Evolutionary conservation across 805 yeast species (phyloP), one percentile per base, ranked within the genome.

Genomic region (Yarrowia sp.): DNA sequence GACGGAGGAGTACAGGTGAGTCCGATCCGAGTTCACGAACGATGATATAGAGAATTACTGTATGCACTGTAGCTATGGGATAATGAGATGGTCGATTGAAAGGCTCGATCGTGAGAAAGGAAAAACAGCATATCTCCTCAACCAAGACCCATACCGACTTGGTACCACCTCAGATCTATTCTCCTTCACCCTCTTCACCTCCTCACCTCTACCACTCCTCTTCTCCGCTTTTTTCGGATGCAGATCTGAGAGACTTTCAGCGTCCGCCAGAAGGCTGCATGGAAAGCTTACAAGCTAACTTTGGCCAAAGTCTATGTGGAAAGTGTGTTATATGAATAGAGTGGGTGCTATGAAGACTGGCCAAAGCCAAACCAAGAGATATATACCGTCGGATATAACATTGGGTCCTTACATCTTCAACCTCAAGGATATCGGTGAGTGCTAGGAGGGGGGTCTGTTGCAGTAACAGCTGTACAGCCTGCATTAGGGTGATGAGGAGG

Each of bases 201-300:
- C 28, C 28, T 22, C 28, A 22, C 28, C 28, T n/a, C n/a, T 35
- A 14, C 3, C 14, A 7, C 43, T n/a, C 13, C 44, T 3, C 47
- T 6, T 15, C 57, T 36, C 41, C 42, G 42, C 31, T 36, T 51
- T 51, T 51, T 51, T 22, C 58, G 58, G 58, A 51, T 36, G 58
- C 58, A 36, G 57, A 36, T 51, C 58, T 51, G 58, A 36, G 58
- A 51, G 58, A 51, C 58, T 51, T 51, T 51, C 55, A 22, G 33
- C 28, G 28, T 22, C 28, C 5, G 28, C 28, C 28, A 22, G 28
- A 22, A 33, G 41, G 55, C 55, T 48, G 53, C 53, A 48, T 13
- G 31, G 9, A 33, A 48, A 48, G 55, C 41, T 47, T 36, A 51
- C 35, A 36, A 51, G 58, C 43, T 51, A 51, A 22, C 58, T 51